phyloP scores from a whole-genome alignment of 345 rosid species.

The Ceriops zippeliana region DNA sequence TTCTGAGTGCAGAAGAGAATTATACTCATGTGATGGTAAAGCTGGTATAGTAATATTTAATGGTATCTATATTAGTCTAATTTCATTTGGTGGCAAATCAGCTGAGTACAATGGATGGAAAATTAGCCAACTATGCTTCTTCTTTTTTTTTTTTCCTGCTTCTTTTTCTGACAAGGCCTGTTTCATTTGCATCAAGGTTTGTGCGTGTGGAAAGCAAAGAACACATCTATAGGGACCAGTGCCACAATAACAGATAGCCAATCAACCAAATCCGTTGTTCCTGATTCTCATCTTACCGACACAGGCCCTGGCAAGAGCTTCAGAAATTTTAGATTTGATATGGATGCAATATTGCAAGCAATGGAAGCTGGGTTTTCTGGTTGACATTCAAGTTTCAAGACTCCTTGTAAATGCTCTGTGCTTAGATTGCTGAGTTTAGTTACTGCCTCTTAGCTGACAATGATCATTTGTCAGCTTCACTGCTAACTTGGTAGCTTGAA shows the following conservation, averaged over 20 bases:
- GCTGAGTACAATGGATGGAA: too few species aligned
- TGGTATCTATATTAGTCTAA: too few species aligned
- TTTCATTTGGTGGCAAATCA: background rate
- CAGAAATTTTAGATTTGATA: constrained; percentile 64
- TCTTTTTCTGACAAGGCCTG: constrained; percentile 6
- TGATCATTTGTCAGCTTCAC: constrained; percentile 4
- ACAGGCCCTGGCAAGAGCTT: constrained; percentile 58
- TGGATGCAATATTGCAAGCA: constrained; percentile 53
- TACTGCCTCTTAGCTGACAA: constrained; percentile 12
- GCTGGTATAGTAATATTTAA: too few species aligned
- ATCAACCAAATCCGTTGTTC: constrained; percentile 30
- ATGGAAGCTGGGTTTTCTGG: constrained; percentile 48
- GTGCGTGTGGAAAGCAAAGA: constrained; percentile 81
- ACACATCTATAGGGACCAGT: constrained; percentile 48
- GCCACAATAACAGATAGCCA: constrained; percentile 47
- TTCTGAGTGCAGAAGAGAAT: background rate
- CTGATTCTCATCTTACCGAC: constrained; percentile 46
- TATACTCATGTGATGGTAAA: too few species aligned
- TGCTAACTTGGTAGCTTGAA: constrained; percentile 13
- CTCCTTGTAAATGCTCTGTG: constrained; percentile 18
- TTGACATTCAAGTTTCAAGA: background rate
- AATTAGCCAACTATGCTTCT: background rate
- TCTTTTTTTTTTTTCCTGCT: background rate
- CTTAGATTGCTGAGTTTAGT: constrained; percentile 24
- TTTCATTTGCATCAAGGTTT: constrained; percentile 38